A percentile compares a stretch with the other conserved stretches of the same genome.
Evolutionary conservation across 2,329 filamentous ascomycete genomes (phyloP).

Genomic region (Arthrobotrys sinensis): DNA sequence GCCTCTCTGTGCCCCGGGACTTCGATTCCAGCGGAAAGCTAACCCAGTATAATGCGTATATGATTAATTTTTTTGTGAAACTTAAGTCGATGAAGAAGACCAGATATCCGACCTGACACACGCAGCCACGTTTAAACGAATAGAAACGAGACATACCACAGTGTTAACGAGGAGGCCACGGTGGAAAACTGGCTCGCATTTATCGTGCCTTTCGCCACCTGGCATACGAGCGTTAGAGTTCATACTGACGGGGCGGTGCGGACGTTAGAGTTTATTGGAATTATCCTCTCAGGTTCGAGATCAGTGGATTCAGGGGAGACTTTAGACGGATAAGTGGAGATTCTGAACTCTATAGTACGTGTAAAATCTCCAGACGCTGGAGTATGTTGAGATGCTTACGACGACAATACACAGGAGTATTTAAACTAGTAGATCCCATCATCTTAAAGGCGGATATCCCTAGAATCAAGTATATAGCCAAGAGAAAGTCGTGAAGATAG

Average conservation of each 20-base stretch:
- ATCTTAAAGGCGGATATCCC: too few relatives aligned
- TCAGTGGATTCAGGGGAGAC: conserved; percentile 11
- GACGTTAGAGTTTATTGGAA: conserved; percentile 53
- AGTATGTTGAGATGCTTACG: background rate
- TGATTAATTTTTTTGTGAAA: too few relatives aligned
- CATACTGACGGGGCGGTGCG: conserved; percentile 17
- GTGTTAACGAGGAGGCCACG: conserved; percentile 49
- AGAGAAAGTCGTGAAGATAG: background rate
- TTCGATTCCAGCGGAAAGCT: background rate
- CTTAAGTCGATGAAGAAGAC: background rate
- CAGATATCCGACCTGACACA: background rate
- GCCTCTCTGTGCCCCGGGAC: background rate
- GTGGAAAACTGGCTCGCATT: conserved; percentile 52
- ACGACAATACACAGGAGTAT: background rate
- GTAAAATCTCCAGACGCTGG: background rate
- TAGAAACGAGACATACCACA: conserved; percentile 10
- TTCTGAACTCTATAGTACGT: background rate
- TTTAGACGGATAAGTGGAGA: conserved; percentile 23
- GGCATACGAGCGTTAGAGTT: conserved; percentile 17
- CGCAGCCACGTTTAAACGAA: conserved; percentile 45
- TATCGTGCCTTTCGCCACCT: conserved; percentile 14
- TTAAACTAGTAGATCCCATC: too few relatives aligned
- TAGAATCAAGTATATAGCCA: too few relatives aligned
- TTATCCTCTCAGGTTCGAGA: conserved; percentile 21
- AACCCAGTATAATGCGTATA: background rate